Conservation (phyloP, 1,284 basidiomycete genomes). For the Irpex rosettiformis region DNA sequence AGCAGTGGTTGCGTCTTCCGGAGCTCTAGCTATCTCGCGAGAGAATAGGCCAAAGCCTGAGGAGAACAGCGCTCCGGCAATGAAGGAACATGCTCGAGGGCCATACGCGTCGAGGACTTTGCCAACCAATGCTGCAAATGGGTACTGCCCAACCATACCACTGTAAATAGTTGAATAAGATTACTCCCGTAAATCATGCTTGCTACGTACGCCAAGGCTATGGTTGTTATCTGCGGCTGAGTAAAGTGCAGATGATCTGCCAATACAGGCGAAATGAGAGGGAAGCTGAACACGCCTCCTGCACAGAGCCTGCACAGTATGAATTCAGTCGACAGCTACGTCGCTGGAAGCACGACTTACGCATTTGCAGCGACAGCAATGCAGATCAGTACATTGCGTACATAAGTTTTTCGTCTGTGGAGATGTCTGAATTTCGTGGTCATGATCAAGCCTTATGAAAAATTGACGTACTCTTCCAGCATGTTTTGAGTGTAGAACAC, state of each 20-base stretch:
- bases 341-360: constrained; percentile 36
- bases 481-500: not conserved
- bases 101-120: constrained; percentile 57
- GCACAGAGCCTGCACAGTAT: constrained; percentile 51
- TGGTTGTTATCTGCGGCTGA: constrained; percentile 75
- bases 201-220: constrained; percentile 55
- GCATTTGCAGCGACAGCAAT: constrained; percentile 60
- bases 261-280: constrained; percentile 63
- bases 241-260: constrained; percentile 55
- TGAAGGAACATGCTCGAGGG: constrained; percentile 59
- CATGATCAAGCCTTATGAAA: not conserved
- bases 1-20: constrained; percentile 34
- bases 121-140: constrained; percentile 57
- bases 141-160: constrained; percentile 69
- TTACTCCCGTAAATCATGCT: too few species aligned
- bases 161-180: constrained; percentile 30
- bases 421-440: not conserved
- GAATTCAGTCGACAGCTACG: not conserved
- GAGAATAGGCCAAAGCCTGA: constrained; percentile 61
- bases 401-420: not conserved
- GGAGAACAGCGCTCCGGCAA: constrained; percentile 56
- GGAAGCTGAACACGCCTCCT: constrained; percentile 74
- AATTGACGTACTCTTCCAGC: not conserved
- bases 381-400: constrained; percentile 30
- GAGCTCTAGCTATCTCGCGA: constrained; percentile 44